Evolutionary conservation across 2,329 filamentous ascomycete species (phyloP), one percentile per base, ranked within the genome.

Genomic region (Sphaceloma murrayae): DNA sequence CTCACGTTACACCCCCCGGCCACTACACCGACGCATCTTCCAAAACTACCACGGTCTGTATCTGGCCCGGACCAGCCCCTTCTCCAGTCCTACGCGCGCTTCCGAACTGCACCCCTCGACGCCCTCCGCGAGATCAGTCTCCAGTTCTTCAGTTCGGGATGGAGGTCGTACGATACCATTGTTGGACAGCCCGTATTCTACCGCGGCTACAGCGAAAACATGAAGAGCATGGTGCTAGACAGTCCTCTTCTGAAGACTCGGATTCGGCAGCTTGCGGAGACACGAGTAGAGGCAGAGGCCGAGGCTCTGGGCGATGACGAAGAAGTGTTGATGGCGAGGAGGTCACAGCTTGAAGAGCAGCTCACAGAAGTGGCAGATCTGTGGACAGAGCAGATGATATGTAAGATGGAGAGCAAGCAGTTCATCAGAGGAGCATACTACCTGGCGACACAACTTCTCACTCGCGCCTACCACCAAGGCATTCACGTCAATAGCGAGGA

Each of bases 401-500:
- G 89, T 74, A 98, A 98, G 66, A 89, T 96, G 73, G 91, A 98
- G 64, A 93, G 82, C 69, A 93, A 88, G 60, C 70, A 77, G 2
- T 96, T 96, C 58, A 94, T 98, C 53, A 73, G 91, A 38, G 78
- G 85, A 17, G 89, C 91, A 34, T 96, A 96, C 61, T 98, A 95
- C 60, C 59, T 94, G 29, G 72, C 72, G 36, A 94, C 88, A 1
- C 89, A 96, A 64, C 71, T 96, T 34, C 69, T 96, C 49, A 93
- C 89, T 3, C 72, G 91, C 49, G 89, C 91, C 4, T 98, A 98
- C 61, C 87, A 96, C 58, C 89, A 96, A 67, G 91, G 76, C 7
- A 94, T 98, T 43, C 91, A 98, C 61, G 87, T 96, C 19, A 94
- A 85, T 1, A 94, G 85, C 60, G 86, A 94, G 56, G 91, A 98